These are phyloP conservation scores for Cyberlindnera misumaiensis DNA, from an alignment of 805 yeast genomes.

Conservation along the genomic window DNA sequence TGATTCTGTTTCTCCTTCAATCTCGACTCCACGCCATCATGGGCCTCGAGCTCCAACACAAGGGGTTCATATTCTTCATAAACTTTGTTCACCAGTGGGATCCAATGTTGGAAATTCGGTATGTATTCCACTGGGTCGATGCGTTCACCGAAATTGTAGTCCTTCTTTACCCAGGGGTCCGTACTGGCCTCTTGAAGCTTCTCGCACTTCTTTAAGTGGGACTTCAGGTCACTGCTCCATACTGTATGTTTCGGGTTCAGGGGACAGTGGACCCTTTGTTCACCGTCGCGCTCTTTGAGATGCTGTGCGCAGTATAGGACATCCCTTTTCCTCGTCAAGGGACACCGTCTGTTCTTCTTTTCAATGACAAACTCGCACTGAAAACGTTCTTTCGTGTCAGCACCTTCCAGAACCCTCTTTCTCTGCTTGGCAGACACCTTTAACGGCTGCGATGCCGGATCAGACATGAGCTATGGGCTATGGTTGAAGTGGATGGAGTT, in stretches of 20 bases:
- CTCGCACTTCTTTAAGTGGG: conserved; percentile 59
- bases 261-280: conserved; percentile 62
- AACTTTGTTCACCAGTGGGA: conserved; percentile 30
- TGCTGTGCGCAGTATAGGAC: conserved; percentile 61
- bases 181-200: conserved; percentile 26
- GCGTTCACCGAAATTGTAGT: conserved; percentile 33
- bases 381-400: conserved; percentile 11
- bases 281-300: conserved; percentile 23
- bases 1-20: conserved; percentile 39
- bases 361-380: conserved; percentile 43
- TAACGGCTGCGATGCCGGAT: background rate
- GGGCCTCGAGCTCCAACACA: conserved; percentile 21
- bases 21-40: conserved; percentile 22
- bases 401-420: background rate
- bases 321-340: conserved; percentile 47
- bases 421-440: conserved; percentile 2
- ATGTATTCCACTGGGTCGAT: conserved; percentile 8
- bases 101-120: conserved; percentile 23
- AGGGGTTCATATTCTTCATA: conserved; percentile 29
- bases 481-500: background rate
- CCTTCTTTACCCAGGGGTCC: conserved; percentile 41
- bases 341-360: conserved; percentile 51
- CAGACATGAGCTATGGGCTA: no score
- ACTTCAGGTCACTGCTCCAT: conserved; percentile 48
- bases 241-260: conserved; percentile 69